Percentiles rank a stretch among this genome's conserved stretches.
Conservation (phyloP, 768 basidiomycete species). For the Candolleomyces eurysporus region DNA sequence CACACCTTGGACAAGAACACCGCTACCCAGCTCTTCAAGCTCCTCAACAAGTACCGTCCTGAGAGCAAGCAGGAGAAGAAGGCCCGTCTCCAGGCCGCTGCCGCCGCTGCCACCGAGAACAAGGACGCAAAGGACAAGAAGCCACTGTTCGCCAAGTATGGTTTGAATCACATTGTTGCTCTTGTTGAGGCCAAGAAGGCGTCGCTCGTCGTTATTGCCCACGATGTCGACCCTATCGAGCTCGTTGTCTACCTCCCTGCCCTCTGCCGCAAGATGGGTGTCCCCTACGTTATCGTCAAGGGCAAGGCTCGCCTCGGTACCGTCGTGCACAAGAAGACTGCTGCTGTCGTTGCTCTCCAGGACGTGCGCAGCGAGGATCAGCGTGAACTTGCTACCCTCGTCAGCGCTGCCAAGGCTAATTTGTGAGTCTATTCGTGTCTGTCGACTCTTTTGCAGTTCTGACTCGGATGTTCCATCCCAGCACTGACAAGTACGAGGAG, state of each 20-base stretch:
- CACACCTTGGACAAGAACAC: slow-evolving; percentile 99
- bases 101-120: slow-evolving; percentile 75
- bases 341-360: slow-evolving; percentile 86
- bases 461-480: slow-evolving; percentile 21
- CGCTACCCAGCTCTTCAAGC: slow-evolving; percentile 95
- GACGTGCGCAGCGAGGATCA: slow-evolving; percentile 95
- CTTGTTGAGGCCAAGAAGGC: slow-evolving; percentile 98
- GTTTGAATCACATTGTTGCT: slow-evolving; percentile 94
- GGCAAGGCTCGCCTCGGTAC: slow-evolving; percentile 98
- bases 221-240: slow-evolving; percentile 99
- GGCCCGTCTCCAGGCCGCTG: slow-evolving; percentile 78
- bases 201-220: slow-evolving; percentile 89
- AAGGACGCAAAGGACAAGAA: slow-evolving; percentile 84
- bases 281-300: slow-evolving; percentile 98
- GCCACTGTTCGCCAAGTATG: slow-evolving; percentile 92
- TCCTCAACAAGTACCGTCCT: slow-evolving; percentile 95
- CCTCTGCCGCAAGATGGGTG: slow-evolving; percentile 99
- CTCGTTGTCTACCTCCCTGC: slow-evolving; percentile 98
- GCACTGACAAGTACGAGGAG: slow-evolving; percentile 92
- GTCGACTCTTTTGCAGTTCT: not conserved
- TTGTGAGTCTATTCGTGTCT: slow-evolving; percentile 58
- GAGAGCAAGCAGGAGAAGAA: slow-evolving; percentile 98
- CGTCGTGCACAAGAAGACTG: slow-evolving; percentile 98
- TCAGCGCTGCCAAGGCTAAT: slow-evolving; percentile 95
- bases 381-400: slow-evolving; percentile 87